Base-by-base conservation (phyloP, 768 basidiomycete genomes). In the Calocera viscosa region DNA sequence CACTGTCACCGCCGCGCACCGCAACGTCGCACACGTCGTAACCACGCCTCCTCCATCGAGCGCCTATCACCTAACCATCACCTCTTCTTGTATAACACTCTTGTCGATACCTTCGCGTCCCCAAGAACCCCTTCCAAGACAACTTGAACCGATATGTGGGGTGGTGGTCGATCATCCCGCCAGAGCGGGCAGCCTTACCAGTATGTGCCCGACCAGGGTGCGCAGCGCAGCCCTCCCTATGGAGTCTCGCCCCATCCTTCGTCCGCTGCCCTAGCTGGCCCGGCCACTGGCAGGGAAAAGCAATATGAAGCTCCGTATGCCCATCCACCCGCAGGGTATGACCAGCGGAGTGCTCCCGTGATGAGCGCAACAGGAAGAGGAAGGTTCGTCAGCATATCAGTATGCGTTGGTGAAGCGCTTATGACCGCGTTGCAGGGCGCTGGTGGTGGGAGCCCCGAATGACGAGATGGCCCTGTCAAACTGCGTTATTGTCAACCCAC, bases 391-490 rank as follows among this genome's bases (percentile, higher is more conserved):
- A 24, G 43, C 43, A 24, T 47, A 5, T 47, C 24, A 19, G 16
- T 17, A 47, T 3, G 43, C 8, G 7, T 7, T 3, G 24, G 24
- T 5, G 19, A 19, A 24, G 32, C 26, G 53, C 32, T 63, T 5
- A 34, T 28, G 8, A n/a, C 10, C 28, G 53, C 17, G n/a, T 3
- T 19, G n/a, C 64, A 75, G 74, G 14, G 74, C 66, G 64, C 69
- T 70, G 53, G 86, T 92, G 65, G 83, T 83, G 2, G 75, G 78
- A 19, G 82, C 83, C 66, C 88, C 90, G 0, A 85, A 80, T 67
- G 83, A 86, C 64, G 76, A 81, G 1, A 81, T 92, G 28, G 93
- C 92, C 0, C 79, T 92, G 67, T 82, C 85, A 19, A 95, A 94
- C 75, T 86, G 90, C 70, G 74, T 95, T 17, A 83, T 94, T 49